phyloP scores from a whole-genome alignment of 148 eudicot species.

The Arctostaphylos glauca region DNA sequence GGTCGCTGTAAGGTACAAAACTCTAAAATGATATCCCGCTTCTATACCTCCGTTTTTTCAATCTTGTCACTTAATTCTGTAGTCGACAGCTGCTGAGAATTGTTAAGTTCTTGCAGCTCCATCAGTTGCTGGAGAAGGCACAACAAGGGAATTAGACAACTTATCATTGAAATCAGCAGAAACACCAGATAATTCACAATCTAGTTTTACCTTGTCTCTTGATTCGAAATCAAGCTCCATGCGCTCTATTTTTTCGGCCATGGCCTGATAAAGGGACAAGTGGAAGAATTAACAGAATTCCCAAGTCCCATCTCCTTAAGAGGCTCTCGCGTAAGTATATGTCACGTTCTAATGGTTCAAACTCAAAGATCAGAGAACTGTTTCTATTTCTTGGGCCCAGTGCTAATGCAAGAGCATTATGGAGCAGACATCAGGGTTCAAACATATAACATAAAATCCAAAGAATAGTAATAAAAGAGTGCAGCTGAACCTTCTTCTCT shows the following conservation, averaged over 20 bases:
- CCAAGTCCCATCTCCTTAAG: conserved; percentile 5
- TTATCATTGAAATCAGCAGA: conserved; percentile 4
- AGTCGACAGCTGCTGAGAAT: conserved; percentile 71
- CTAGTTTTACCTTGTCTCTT: conserved; percentile 69
- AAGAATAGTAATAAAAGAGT: not conserved
- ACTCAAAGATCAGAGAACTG: not conserved
- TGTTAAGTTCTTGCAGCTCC: conserved; percentile 78
- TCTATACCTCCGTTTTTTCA: conserved; percentile 79
- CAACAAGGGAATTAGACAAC: conserved; percentile 9
- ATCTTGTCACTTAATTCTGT: conserved; percentile 79
- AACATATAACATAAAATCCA: not conserved
- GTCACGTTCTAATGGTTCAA: not conserved
- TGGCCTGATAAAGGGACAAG: conserved; percentile 49
- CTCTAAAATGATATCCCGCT: not conserved
- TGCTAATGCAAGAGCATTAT: not conserved
- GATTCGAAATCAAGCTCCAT: conserved; percentile 83
- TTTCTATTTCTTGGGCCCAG: not conserved
- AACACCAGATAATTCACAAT: not conserved
- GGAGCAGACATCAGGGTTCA: not conserved
- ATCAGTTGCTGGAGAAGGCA: conserved; percentile 56
- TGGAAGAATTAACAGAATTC: conserved; percentile 15
- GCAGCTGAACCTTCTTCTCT: conserved; percentile 64
- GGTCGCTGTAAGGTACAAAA: not conserved
- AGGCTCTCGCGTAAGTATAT: not conserved
- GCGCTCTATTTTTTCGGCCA: conserved; percentile 81